Conservation (phyloP, 768 basidiomycete genomes). For the Naematelia encephala region DNA sequence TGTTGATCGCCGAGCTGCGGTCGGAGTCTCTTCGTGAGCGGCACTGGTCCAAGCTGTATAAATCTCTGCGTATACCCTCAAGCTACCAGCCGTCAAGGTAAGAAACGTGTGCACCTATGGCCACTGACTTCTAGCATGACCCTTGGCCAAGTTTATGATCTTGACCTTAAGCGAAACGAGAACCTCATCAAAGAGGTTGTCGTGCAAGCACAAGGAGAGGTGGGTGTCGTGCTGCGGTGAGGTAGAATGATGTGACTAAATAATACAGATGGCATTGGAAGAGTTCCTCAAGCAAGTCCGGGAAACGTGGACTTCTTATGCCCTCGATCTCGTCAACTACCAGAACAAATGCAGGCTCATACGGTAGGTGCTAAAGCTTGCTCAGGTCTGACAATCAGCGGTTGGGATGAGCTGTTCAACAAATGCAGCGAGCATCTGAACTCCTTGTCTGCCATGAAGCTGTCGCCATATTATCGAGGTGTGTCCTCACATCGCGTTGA, state of each 20-base stretch:
- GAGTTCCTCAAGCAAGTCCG: conserved; percentile 95
- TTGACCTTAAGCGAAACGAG: conserved; percentile 94
- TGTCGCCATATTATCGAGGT: conserved; percentile 98
- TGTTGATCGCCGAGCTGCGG: conserved; percentile 87
- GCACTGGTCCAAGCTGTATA: conserved; percentile 98
- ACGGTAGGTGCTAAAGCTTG: conserved; percentile 55
- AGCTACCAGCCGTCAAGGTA: conserved; percentile 74
- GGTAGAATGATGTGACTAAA: background rate
- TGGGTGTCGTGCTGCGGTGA: background rate
- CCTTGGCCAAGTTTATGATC: conserved; percentile 90
- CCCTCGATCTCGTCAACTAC: conserved; percentile 93
- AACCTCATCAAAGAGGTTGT: conserved; percentile 87
- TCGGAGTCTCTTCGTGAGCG: conserved; percentile 95
- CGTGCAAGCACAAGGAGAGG: conserved; percentile 91
- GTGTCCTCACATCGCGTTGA: conserved; percentile 14
- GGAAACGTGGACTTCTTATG: conserved; percentile 94
- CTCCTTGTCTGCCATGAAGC: conserved; percentile 91
- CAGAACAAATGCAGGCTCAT: conserved; percentile 98
- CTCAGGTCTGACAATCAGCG: conserved; percentile 55
- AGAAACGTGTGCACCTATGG: conserved; percentile 12
- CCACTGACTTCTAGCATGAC: conserved; percentile 66
- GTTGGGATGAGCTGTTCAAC: conserved; percentile 95
- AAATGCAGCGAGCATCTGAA: conserved; percentile 97
- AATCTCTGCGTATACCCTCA: conserved; percentile 69
- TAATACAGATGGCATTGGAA: conserved; percentile 71